These are phyloP conservation scores for Rhizomucor miehei DNA, from an alignment of 371 early-diverging fungal species.

Conservation along the genomic window DNA sequence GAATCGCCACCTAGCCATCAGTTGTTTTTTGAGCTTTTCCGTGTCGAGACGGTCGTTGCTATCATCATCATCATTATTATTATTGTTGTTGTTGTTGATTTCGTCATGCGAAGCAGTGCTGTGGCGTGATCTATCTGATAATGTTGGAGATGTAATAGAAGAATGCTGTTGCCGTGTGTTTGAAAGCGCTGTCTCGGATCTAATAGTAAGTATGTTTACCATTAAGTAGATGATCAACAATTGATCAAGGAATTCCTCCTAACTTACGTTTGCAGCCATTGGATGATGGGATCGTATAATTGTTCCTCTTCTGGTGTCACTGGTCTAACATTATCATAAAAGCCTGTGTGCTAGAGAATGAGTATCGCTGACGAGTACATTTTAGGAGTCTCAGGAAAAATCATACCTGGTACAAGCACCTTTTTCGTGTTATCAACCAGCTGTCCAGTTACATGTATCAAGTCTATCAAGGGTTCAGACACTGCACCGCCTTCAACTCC, in stretches of 20 bases:
- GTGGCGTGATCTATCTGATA: constrained; percentile 5
- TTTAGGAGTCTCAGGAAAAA: constrained; percentile 2
- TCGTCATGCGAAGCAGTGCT: constrained; percentile 22
- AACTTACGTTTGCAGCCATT: constrained; percentile 42
- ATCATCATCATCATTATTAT: constrained; percentile 21
- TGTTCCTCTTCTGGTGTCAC: constrained; percentile 50
- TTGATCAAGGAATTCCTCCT: no score
- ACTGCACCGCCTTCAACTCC: constrained; percentile 87
- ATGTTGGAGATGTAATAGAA: constrained; percentile 25
- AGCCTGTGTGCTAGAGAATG: constrained; percentile 25
- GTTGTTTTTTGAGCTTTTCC: constrained; percentile 43
- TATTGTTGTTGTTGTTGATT: constrained; percentile 28
- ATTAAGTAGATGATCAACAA: no score
- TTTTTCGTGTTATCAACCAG: constrained; percentile 58
- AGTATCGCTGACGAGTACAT: background rate
- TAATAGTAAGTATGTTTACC: constrained; percentile 3
- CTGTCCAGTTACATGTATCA: constrained; percentile 66
- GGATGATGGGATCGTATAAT: constrained; percentile 53
- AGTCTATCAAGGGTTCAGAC: constrained; percentile 73
- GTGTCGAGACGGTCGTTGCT: constrained; percentile 12
- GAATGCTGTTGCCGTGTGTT: constrained; percentile 34
- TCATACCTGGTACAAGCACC: constrained; percentile 66
- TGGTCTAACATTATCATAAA: constrained; percentile 58
- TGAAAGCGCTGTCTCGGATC: constrained; percentile 15
- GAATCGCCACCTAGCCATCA: constrained; percentile 80